These are phyloP conservation scores for Sparassis latifolia DNA, from an alignment of 1,284 basidiomycete species.

Conservation along the genomic window DNA sequence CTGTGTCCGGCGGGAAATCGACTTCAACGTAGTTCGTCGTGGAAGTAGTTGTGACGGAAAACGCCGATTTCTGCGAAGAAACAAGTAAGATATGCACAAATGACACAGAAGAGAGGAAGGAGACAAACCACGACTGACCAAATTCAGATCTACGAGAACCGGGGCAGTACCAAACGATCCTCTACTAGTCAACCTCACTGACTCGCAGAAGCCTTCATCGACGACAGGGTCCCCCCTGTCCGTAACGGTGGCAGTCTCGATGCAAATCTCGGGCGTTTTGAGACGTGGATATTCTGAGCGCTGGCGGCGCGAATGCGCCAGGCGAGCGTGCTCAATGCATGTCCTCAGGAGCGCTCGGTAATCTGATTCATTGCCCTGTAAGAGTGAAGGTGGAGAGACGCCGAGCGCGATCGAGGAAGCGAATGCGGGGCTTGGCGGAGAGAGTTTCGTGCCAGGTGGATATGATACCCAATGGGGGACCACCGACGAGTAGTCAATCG, in stretches of 20 bases:
- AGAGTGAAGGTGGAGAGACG: not conserved
- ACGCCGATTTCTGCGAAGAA: constrained; percentile 35
- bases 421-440: constrained; percentile 16
- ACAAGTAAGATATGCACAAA: not conserved
- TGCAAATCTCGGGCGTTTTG: not conserved
- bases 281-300: not conserved
- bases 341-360: constrained; percentile 9
- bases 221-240: constrained; percentile 11
- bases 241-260: not conserved
- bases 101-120: not conserved
- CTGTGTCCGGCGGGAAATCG: constrained; percentile 14
- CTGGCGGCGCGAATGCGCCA: constrained; percentile 1
- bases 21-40: constrained; percentile 41
- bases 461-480: constrained; percentile 9
- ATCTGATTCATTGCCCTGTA: constrained; percentile 7
- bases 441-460: constrained; percentile 14
- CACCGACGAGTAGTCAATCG: constrained; percentile 22
- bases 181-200: constrained; percentile 8
- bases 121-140: constrained; percentile 17
- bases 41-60: constrained; percentile 46
- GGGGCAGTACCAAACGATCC: constrained; percentile 14
- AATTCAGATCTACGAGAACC: constrained; percentile 25
- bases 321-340: constrained; percentile 8
- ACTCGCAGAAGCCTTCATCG: constrained; percentile 26
- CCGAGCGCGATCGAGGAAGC: constrained; percentile 20